Evolutionary conservation across 23 red algal species (phyloP), one percentile per base, ranked within the genome.

Genomic region (Gracilaria caudata): DNA sequence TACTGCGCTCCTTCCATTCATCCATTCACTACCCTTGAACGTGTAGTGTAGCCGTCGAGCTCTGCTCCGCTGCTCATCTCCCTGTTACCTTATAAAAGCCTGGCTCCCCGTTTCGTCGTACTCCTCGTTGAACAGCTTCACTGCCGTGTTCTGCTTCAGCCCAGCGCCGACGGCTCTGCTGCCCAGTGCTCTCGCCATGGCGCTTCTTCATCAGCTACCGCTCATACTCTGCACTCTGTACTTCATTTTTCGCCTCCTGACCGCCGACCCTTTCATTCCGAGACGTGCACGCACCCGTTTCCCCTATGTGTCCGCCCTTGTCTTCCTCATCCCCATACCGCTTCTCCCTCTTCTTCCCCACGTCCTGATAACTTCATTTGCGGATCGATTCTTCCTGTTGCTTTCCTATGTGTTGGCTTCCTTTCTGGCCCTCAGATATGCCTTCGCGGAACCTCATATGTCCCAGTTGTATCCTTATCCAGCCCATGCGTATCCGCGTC

Each of bases 261-360:
- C 74, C 36, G 74, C 64, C 26, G 53, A 61, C 44, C 74, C 73
- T 1, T 79, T 78, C 59, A 57, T 89, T 17, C 86, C 70, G 14
- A 32, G 46, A 17, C 33, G 13, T 26, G 23, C 44, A 12, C 36
- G 6, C 58, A 29, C 58, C 86, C 55, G 14, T 8, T 37, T 79
- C 20, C 73, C 60, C 44, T 4, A 26, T 20, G 9, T 79, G 8
- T 72, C 49, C 32, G 26, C 59, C 74, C 56, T 78, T 29, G 25
- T 89, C 59, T 61, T 63, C 37, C 40, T 46, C 73, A 13, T 79
- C 55, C 73, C 76, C 34, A 77, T 79, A 43, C 53, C 56, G 46
- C 76, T 64, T 10, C 70, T 73, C 24, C 64, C 44, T 12, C 73
- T 78, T 43, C 53, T 89, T 25, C 74, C 86, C 24, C 72, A 79